phyloP scores from a whole-genome alignment of 169 alveolate species.

The Cyclospora cayetanensis region DNA sequence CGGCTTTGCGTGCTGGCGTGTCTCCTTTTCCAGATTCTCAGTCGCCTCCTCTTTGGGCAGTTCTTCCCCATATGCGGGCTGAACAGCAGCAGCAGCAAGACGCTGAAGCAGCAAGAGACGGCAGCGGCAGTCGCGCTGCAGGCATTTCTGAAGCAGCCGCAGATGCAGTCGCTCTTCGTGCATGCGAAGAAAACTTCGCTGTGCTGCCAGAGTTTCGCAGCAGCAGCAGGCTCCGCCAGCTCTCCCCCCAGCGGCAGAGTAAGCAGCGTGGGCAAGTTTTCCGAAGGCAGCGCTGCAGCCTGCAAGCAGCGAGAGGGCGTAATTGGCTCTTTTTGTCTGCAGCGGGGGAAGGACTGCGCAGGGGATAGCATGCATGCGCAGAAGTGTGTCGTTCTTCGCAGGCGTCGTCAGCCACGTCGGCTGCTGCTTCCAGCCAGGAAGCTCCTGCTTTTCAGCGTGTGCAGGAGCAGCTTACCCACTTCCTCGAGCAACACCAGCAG shows the following conservation, averaged over 20 bases:
- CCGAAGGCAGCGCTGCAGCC: constrained; percentile 3
- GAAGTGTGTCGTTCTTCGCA: not conserved
- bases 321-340: too few relatives aligned
- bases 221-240: not conserved
- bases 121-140: constrained; percentile 32
- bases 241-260: not conserved
- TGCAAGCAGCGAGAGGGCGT: too few relatives aligned
- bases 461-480: constrained; percentile 33
- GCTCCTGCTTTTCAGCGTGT: not conserved
- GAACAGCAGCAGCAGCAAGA: constrained; percentile 5
- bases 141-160: constrained; percentile 45
- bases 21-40: not conserved
- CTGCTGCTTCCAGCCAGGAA: not conserved
- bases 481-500: not conserved
- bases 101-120: not conserved
- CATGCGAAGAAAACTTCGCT: not conserved
- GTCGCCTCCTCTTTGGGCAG: constrained; percentile 19
- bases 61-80: constrained; percentile 10
- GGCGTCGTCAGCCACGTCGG: not conserved
- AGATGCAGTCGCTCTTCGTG: constrained; percentile 16
- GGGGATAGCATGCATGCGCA: not conserved
- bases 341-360: too few relatives aligned
- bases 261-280: not conserved
- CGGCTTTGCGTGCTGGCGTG: not conserved
- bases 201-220: not conserved